Evolutionary conservation across 2,329 filamentous ascomycete genomes (phyloP).

Genomic region (Kalaharituber pfeilii): DNA sequence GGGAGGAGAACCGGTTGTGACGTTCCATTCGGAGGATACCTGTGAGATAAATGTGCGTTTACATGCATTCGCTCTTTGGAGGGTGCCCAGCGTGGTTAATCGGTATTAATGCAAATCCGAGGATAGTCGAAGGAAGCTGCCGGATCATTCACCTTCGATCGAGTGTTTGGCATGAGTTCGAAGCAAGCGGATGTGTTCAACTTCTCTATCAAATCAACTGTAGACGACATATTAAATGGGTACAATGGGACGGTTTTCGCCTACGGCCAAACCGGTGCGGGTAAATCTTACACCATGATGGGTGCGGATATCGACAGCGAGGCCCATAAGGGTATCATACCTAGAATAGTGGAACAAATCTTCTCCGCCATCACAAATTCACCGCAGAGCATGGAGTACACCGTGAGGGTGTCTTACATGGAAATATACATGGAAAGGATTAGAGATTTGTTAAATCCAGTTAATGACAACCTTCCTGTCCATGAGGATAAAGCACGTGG

Average conservation of each 20-base stretch:
- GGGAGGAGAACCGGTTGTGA: slow-evolving; percentile 80
- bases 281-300: slow-evolving; percentile 99
- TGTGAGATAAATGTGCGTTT: slow-evolving; percentile 51
- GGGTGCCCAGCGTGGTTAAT: no score
- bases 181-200: slow-evolving; percentile 90
- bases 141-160: slow-evolving; percentile 88
- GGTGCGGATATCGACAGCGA: slow-evolving; percentile 84
- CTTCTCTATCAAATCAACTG: slow-evolving; percentile 87
- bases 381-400: slow-evolving; percentile 89
- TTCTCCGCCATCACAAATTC: slow-evolving; percentile 88
- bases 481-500: slow-evolving; percentile 94
- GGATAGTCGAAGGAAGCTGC: slow-evolving; percentile 17
- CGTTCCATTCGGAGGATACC: slow-evolving; percentile 75
- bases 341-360: slow-evolving; percentile 92
- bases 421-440: slow-evolving; percentile 99
- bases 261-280: slow-evolving; percentile 93
- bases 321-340: slow-evolving; percentile 78
- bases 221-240: slow-evolving; percentile 95
- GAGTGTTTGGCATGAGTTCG: slow-evolving; percentile 88
- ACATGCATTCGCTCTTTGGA: no score
- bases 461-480: slow-evolving; percentile 92
- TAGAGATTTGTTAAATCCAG: slow-evolving; percentile 74
- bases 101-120: no score
- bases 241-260: slow-evolving; percentile 99
- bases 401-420: slow-evolving; percentile 97